Percentiles rank a stretch among this genome's conserved stretches.
Evolutionary conservation across 2,329 filamentous ascomycete species (phyloP).

Genomic region (Penicillium sp.): DNA sequence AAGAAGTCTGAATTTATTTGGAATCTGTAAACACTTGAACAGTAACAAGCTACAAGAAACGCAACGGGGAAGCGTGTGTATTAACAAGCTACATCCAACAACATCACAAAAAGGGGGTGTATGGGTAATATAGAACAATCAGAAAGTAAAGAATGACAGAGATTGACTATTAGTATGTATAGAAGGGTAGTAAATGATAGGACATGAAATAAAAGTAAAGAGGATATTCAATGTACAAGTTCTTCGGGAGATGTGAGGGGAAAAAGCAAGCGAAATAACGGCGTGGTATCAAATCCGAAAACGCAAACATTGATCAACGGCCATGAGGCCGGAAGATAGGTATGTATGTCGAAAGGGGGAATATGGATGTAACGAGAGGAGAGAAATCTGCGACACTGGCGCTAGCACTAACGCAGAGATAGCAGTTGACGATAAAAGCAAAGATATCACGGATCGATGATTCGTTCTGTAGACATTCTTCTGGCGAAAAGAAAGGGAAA

Average conservation of each 20-base stretch:
- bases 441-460: conserved; percentile 1
- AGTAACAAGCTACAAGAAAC: conserved; percentile 10
- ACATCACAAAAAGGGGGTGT: neutral
- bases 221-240: conserved; percentile 17
- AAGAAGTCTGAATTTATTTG: neutral
- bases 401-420: conserved; percentile 2
- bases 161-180: conserved; percentile 23
- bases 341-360: conserved; percentile 14
- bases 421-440: neutral
- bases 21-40: neutral
- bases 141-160: conserved; percentile 12
- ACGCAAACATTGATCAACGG: conserved; percentile 20
- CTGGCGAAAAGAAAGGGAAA: neutral
- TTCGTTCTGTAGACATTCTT: neutral
- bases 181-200: conserved; percentile 13
- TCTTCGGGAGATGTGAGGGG: neutral
- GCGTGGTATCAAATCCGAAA: conserved; percentile 30
- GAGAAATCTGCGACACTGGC: neutral
- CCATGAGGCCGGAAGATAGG: conserved; percentile 14
- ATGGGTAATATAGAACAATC: conserved; percentile 11
- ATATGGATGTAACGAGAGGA: conserved; percentile 11
- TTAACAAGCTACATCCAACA: neutral
- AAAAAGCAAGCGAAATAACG: conserved; percentile 10
- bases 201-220: conserved; percentile 12
- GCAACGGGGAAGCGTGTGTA: neutral